phyloP scores from a whole-genome alignment of 345 rosid genomes.

The Iberis pinnata region DNA sequence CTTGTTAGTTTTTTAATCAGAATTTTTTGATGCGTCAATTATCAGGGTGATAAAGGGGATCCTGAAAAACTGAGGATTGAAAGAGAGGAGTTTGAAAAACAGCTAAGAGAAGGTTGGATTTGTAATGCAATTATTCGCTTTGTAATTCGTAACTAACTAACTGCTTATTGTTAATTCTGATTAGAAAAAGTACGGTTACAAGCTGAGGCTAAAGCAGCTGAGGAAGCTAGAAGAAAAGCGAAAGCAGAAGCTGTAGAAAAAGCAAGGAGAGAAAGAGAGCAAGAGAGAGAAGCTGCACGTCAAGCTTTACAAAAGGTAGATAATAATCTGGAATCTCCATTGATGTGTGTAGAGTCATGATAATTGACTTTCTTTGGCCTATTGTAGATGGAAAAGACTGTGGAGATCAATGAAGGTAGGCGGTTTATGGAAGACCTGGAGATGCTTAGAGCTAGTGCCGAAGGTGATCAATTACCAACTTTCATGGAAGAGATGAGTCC shows the following conservation, averaged over 20 bases:
- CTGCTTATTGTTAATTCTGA: slow-evolving; percentile 8
- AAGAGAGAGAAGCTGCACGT: slow-evolving; percentile 87
- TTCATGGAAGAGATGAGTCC: slow-evolving; percentile 54
- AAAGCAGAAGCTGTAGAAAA: slow-evolving; percentile 81
- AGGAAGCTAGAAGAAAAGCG: slow-evolving; percentile 62
- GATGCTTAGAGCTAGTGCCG: slow-evolving; percentile 55
- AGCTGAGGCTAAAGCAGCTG: slow-evolving; percentile 86
- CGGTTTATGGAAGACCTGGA: slow-evolving; percentile 77
- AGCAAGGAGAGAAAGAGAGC: slow-evolving; percentile 64
- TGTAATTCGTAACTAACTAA: not conserved
- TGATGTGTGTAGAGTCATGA: not conserved
- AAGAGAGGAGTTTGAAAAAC: slow-evolving; percentile 77
- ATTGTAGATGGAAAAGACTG: slow-evolving; percentile 89
- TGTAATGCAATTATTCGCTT: slow-evolving; percentile 3
- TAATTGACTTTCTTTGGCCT: not conserved
- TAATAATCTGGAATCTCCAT: not conserved
- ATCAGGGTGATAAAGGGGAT: slow-evolving; percentile 66
- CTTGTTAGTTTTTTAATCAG: not conserved
- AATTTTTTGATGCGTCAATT: slow-evolving; percentile 13
- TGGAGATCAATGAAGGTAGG: slow-evolving; percentile 74
- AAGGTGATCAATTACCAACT: slow-evolving; percentile 37
- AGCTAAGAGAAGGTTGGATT: slow-evolving; percentile 64
- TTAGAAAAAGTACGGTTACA: slow-evolving; percentile 71
- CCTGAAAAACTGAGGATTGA: slow-evolving; percentile 68
- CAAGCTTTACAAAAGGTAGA: slow-evolving; percentile 70